A percentile compares a stretch with the other conserved stretches of the same genome.
These are phyloP conservation scores for Phascolomyces articulosus DNA, from an alignment of 371 early-diverging fungal genomes.

Conservation along the genomic window DNA sequence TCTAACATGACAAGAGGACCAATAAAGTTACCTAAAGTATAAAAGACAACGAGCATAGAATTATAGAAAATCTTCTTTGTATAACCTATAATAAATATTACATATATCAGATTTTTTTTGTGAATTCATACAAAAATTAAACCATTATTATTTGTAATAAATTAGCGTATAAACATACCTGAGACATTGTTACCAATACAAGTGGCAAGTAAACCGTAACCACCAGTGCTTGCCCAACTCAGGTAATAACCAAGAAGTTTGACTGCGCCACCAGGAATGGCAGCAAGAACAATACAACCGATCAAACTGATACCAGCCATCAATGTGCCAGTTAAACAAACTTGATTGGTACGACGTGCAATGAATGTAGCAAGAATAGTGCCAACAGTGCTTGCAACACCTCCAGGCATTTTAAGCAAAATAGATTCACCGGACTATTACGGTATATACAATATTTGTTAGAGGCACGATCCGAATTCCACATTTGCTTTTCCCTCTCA, in stretches of 20 bases:
- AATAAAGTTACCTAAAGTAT: constrained; percentile 14
- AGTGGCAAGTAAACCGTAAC: constrained; percentile 19
- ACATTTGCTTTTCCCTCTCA: no score
- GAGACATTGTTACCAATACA: constrained; percentile 25
- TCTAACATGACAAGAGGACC: background rate
- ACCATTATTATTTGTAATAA: no score
- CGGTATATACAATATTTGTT: background rate
- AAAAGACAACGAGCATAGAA: constrained; percentile 21
- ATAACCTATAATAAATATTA: constrained; percentile 8
- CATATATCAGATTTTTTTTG: no score
- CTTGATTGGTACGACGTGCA: constrained; percentile 22
- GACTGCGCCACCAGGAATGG: constrained; percentile 20
- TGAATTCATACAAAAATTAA: no score
- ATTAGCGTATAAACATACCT: no score
- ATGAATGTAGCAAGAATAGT: constrained; percentile 18
- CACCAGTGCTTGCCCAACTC: constrained; percentile 21
- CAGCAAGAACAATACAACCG: constrained; percentile 27
- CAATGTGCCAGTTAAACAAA: constrained; percentile 11
- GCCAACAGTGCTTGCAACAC: constrained; percentile 19
- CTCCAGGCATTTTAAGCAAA: constrained; percentile 36
- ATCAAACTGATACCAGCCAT: constrained; percentile 11
- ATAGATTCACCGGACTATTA: constrained; percentile 27
- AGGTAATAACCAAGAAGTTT: constrained; percentile 28
- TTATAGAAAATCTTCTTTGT: constrained; percentile 34
- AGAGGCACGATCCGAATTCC: no score